These are phyloP conservation scores for Lagenidium giganteum DNA, from an alignment of 352 stramenopile species.

Conservation along the genomic window DNA sequence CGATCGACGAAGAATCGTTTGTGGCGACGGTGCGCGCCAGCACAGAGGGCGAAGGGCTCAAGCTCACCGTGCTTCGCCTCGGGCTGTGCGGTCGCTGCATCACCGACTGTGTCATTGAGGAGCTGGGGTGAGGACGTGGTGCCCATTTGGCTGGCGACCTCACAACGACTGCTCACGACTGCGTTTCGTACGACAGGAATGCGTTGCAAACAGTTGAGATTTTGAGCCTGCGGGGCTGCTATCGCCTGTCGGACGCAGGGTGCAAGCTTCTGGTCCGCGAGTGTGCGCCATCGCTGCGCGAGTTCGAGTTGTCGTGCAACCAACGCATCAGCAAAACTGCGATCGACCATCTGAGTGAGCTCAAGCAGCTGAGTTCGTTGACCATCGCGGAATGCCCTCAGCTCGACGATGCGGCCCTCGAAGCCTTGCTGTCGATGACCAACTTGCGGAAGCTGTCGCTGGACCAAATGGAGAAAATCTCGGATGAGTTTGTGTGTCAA, in stretches of 20 bases:
- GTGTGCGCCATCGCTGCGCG: constrained; percentile 63
- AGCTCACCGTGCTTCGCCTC: constrained; percentile 50
- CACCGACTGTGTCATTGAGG: constrained; percentile 62
- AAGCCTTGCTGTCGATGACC: constrained; percentile 58
- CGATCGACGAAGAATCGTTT: constrained; percentile 66
- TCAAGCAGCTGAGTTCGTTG: constrained; percentile 57
- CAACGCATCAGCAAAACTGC: constrained; percentile 73
- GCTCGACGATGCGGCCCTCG: constrained; percentile 49
- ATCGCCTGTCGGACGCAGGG: constrained; percentile 64
- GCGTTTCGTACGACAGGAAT: constrained; percentile 19
- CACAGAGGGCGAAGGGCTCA: constrained; percentile 27
- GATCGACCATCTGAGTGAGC: constrained; percentile 69
- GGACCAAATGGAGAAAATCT: constrained; percentile 75
- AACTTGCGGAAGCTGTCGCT: constrained; percentile 57
- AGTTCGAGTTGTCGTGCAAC: constrained; percentile 79
- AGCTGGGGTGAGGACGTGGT: constrained; percentile 36
- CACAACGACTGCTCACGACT: too few species aligned
- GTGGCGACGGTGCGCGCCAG: constrained; percentile 48
- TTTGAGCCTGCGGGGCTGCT: constrained; percentile 67
- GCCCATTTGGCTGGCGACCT: neutral
- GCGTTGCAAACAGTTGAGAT: constrained; percentile 58
- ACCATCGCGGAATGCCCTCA: constrained; percentile 77
- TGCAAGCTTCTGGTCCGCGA: constrained; percentile 58
- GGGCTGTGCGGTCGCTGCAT: constrained; percentile 75
- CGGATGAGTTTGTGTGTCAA: constrained; percentile 45